Conservation (phyloP, 2,329 filamentous ascomycete genomes). For the Didymellaceae sp. region DNA sequence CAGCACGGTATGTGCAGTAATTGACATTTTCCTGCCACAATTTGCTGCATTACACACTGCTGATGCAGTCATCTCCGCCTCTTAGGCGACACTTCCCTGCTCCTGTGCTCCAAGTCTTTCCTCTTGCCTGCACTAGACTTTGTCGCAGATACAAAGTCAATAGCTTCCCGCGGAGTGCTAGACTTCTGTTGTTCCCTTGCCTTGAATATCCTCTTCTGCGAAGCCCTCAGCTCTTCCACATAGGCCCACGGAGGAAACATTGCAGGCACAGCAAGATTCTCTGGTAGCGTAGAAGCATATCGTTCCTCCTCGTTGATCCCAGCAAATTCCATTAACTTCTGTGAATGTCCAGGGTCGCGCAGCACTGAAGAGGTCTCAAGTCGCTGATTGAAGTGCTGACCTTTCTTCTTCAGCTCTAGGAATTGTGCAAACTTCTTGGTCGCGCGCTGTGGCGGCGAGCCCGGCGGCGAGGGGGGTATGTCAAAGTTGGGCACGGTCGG, state of each 20-base stretch:
- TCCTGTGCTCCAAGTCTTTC: constrained; percentile 42
- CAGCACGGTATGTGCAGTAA: no score
- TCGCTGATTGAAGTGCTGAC: constrained; percentile 79
- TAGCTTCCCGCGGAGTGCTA: constrained; percentile 34
- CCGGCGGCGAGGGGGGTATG: constrained; percentile 76
- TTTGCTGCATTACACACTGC: no score
- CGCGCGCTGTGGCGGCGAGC: constrained; percentile 53
- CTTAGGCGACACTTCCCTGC: constrained; percentile 41
- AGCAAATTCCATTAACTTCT: constrained; percentile 75
- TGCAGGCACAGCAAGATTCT: constrained; percentile 48
- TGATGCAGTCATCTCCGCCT: constrained; percentile 29
- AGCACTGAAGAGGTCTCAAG: constrained; percentile 71
- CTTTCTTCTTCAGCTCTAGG: constrained; percentile 76
- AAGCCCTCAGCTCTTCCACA: constrained; percentile 50
- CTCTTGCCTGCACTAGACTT: constrained; percentile 34
- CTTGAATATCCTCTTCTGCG: constrained; percentile 48
- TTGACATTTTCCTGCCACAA: no score
- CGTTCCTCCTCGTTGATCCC: constrained; percentile 63
- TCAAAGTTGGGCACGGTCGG: constrained; percentile 74
- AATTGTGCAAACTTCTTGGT: constrained; percentile 76
- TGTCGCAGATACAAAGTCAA: constrained; percentile 46
- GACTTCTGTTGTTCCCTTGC: constrained; percentile 41
- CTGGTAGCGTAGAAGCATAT: constrained; percentile 66
- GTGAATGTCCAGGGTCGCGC: constrained; percentile 73
- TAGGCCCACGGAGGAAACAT: constrained; percentile 53